Conservation (phyloP, 495 filamentous ascomycete species). For the Trichoderma asperelloides region DNA sequence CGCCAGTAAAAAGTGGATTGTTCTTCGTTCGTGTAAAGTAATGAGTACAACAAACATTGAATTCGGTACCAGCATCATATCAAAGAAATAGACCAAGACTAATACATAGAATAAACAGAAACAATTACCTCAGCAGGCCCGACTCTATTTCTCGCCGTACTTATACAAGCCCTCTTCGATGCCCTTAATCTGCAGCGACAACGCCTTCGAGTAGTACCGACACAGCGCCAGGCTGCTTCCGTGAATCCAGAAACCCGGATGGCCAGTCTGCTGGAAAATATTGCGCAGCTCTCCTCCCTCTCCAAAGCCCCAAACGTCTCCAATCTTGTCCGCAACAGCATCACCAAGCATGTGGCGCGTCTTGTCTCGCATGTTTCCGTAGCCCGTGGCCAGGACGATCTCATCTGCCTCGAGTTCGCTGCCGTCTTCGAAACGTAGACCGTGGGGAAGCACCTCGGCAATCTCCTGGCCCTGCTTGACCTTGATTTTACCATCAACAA, state of each 20-base stretch:
- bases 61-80: background rate
- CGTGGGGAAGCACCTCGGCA: slow-evolving; percentile 47
- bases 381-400: slow-evolving; percentile 78
- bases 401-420: slow-evolving; percentile 63
- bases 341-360: slow-evolving; percentile 60
- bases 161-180: slow-evolving; percentile 42
- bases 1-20: too few relatives aligned
- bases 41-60: too few relatives aligned
- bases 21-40: too few relatives aligned
- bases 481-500: slow-evolving; percentile 67
- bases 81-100: background rate
- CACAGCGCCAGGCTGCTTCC: slow-evolving; percentile 71
- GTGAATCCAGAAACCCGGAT: slow-evolving; percentile 77
- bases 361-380: slow-evolving; percentile 65
- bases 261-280: slow-evolving; percentile 64
- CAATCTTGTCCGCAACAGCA: slow-evolving; percentile 53
- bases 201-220: slow-evolving; percentile 58
- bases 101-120: background rate
- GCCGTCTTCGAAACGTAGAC: slow-evolving; percentile 59
- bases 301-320: slow-evolving; percentile 71
- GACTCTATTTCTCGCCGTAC: slow-evolving; percentile 6
- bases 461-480: slow-evolving; percentile 66
- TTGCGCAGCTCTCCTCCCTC: slow-evolving; percentile 64
- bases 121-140: background rate
- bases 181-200: slow-evolving; percentile 73